Percentiles rank a stretch among this genome's conserved stretches.
These are phyloP conservation scores for Botryotinia narcissicola DNA, from an alignment of 2,329 filamentous ascomycete genomes.

Conservation along the genomic window DNA sequence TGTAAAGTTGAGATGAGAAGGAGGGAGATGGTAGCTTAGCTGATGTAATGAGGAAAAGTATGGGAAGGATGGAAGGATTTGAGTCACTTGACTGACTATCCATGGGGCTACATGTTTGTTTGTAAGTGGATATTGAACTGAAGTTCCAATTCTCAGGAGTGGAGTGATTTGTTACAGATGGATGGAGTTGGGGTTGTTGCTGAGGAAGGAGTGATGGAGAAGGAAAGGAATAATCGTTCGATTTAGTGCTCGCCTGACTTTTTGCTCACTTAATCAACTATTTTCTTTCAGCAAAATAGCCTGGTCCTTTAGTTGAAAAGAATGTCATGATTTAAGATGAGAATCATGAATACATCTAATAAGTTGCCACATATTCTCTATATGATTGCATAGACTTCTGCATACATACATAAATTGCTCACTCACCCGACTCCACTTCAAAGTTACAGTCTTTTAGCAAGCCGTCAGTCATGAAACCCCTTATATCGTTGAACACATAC, in stretches of 20 bases:
- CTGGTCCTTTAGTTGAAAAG: no score
- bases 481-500: not conserved
- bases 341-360: no score
- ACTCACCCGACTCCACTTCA: no score
- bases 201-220: not conserved
- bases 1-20: not conserved
- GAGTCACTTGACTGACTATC: not conserved
- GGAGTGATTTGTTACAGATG: not conserved
- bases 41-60: not conserved
- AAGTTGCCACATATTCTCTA: no score
- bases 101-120: not conserved
- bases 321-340: no score
- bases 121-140: not conserved
- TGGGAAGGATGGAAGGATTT: not conserved
- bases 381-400: no score
- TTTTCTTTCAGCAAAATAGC: not conserved
- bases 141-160: not conserved
- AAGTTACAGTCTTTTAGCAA: not conserved
- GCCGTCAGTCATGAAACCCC: not conserved
- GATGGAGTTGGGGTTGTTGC: not conserved
- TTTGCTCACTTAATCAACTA: not conserved
- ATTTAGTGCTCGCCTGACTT: constrained; percentile 1
- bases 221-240: not conserved
- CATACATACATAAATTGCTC: no score
- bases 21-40: not conserved